Percentiles rank a stretch among this genome's conserved stretches.
Conservation (phyloP, 106 monocot genomes). For the Triglochin maritima region DNA sequence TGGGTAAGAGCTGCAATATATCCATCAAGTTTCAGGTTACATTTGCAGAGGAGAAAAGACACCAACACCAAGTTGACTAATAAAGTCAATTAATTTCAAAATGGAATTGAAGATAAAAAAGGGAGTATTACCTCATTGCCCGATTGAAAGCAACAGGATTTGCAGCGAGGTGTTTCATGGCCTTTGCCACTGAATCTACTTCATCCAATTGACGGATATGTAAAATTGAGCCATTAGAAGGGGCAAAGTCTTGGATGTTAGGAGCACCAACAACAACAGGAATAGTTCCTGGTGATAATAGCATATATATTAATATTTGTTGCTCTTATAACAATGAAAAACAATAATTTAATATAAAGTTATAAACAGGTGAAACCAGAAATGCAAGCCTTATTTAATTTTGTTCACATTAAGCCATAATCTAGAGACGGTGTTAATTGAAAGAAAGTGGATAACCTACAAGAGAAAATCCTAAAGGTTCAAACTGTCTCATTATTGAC, state of each 20-base stretch:
- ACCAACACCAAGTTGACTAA: not conserved
- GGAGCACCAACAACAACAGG: constrained; percentile 94
- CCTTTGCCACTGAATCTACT: constrained; percentile 40
- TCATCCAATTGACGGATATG: constrained; percentile 59
- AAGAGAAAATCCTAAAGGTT: not conserved
- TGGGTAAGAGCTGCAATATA: too few relatives aligned
- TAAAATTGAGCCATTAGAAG: constrained; percentile 53
- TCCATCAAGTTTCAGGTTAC: too few relatives aligned
- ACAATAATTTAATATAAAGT: not conserved
- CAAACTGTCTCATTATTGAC: not conserved
- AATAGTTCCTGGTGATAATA: constrained; percentile 40
- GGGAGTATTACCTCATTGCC: constrained; percentile 36
- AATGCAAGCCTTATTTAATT: too few relatives aligned
- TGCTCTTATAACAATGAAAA: too few relatives aligned
- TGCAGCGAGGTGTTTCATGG: constrained; percentile 57
- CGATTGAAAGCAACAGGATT: constrained; percentile 70
- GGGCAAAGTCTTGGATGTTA: constrained; percentile 85
- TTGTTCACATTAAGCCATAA: too few relatives aligned
- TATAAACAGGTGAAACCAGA: not conserved
- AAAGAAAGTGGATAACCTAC: not conserved
- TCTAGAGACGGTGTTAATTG: not conserved
- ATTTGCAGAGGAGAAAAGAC: too few relatives aligned
- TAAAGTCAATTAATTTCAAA: not conserved
- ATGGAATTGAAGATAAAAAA: not conserved
- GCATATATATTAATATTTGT: too few relatives aligned